phyloP scores from a whole-genome alignment of 2,329 filamentous ascomycete species.

The Claviceps capensis region DNA sequence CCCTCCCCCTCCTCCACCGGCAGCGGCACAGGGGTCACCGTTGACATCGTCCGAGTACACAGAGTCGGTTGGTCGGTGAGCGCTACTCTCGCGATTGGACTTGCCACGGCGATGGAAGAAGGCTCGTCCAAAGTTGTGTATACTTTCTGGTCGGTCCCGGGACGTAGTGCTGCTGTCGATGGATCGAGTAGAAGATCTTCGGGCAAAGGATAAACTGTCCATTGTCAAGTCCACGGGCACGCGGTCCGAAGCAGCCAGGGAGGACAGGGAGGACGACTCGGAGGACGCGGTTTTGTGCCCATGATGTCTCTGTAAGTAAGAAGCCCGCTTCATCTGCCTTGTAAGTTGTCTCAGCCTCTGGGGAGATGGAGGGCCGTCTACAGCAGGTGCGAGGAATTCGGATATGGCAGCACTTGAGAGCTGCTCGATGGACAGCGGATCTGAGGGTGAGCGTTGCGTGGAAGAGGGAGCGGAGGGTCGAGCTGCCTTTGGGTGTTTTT shows the following conservation, averaged over 20 bases:
- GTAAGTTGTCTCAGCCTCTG: slow-evolving; percentile 44
- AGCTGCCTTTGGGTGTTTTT: slow-evolving; percentile 5
- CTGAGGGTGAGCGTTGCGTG: slow-evolving; percentile 5
- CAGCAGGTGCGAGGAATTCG: slow-evolving; percentile 41
- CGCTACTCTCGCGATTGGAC: slow-evolving; percentile 37
- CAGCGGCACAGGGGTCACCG: slow-evolving; percentile 17
- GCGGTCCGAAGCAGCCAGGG: slow-evolving; percentile 25
- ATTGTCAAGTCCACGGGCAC: slow-evolving; percentile 36
- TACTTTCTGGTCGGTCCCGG: slow-evolving; percentile 42
- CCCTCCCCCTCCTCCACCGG: slow-evolving; percentile 23
- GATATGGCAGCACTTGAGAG: slow-evolving; percentile 13
- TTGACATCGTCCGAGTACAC: slow-evolving; percentile 31
- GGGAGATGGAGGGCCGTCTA: slow-evolving; percentile 48
- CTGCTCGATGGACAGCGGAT: slow-evolving; percentile 9
- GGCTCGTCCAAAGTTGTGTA: slow-evolving; percentile 44
- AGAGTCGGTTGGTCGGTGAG: slow-evolving; percentile 34
- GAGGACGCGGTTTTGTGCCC: slow-evolving; percentile 33
- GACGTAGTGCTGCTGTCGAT: slow-evolving; percentile 37
- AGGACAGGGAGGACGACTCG: slow-evolving; percentile 39
- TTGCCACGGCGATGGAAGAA: slow-evolving; percentile 41
- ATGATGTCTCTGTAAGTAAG: slow-evolving; percentile 22
- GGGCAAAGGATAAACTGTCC: slow-evolving; percentile 35
- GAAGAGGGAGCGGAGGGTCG: slow-evolving; percentile 4
- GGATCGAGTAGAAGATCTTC: slow-evolving; percentile 44
- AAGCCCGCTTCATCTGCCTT: slow-evolving; percentile 43